These are phyloP conservation scores for Lolium rigidum DNA, from an alignment of 176 grass and related monocot species.

Conservation along the genomic window DNA sequence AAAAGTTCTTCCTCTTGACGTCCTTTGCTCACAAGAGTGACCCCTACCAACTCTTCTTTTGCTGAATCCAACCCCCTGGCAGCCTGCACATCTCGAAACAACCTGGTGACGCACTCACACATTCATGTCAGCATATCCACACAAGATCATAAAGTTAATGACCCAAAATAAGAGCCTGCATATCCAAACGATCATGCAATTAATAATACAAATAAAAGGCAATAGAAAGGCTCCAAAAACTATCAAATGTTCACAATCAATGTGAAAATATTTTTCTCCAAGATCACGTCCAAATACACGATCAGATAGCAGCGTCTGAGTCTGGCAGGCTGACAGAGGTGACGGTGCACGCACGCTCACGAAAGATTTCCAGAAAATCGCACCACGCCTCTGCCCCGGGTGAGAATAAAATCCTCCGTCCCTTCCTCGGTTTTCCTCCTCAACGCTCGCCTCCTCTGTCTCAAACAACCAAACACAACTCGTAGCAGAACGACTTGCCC, in stretches of 20 bases:
- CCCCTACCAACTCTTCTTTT: not conserved
- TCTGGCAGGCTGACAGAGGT: not conserved
- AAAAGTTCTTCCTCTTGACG: not conserved
- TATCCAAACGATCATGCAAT: not conserved
- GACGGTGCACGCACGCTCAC: not conserved
- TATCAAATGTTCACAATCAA: not conserved
- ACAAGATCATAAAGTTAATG: not conserved
- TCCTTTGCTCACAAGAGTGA: not conserved
- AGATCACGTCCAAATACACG: not conserved
- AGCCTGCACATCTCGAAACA: not conserved
- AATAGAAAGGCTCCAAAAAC: not conserved
- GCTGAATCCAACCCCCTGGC: not conserved
- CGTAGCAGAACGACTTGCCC: not conserved
- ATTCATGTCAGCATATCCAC: not conserved
- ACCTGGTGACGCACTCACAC: not conserved
- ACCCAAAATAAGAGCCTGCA: not conserved
- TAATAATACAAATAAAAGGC: not conserved
- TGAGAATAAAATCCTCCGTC: not conserved
- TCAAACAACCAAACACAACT: not conserved
- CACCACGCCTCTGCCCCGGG: not conserved
- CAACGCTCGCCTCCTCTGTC: not conserved
- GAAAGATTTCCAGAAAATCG: not conserved
- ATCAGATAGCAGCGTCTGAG: not conserved
- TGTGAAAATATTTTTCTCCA: not conserved
- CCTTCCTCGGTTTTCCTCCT: not conserved